A percentile compares a stretch with the other conserved stretches of the same genome.
Evolutionary conservation across 495 filamentous ascomycete genomes (phyloP).

Genomic region (Pyronema domesticum): DNA sequence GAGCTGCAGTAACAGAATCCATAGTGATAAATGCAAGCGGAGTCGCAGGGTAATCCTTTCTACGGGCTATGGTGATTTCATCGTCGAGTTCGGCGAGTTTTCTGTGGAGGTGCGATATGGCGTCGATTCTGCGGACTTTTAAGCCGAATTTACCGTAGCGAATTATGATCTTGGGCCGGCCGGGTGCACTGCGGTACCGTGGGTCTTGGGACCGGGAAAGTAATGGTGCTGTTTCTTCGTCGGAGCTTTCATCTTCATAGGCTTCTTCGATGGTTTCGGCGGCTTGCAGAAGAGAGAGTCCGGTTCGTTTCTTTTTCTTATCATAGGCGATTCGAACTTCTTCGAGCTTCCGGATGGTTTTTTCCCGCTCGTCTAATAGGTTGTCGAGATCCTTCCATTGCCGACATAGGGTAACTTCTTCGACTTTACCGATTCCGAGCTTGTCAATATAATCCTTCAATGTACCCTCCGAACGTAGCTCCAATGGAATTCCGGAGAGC

Average conservation of each 20-base stretch:
- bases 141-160: slow-evolving; percentile 67
- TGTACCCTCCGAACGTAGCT: slow-evolving; percentile 60
- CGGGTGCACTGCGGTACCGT: slow-evolving; percentile 14
- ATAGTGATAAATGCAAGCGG: slow-evolving; percentile 90
- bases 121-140: slow-evolving; percentile 58
- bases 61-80: slow-evolving; percentile 47
- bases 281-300: not conserved
- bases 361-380: slow-evolving; percentile 48
- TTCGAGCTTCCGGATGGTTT: slow-evolving; percentile 55
- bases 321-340: slow-evolving; percentile 61
- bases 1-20: slow-evolving; percentile 73
- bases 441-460: slow-evolving; percentile 79
- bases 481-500: slow-evolving; percentile 68
- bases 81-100: slow-evolving; percentile 68
- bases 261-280: not conserved
- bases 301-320: not conserved
- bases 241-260: slow-evolving; percentile 7
- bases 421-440: slow-evolving; percentile 81
- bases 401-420: slow-evolving; percentile 69
- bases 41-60: slow-evolving; percentile 59
- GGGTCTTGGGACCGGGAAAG: slow-evolving; percentile 5
- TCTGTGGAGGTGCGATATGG: slow-evolving; percentile 84
- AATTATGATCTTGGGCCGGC: slow-evolving; percentile 51
- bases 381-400: slow-evolving; percentile 73
- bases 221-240: slow-evolving; percentile 33